Evolutionary conservation across 1,284 basidiomycete genomes (phyloP), one percentile per base, ranked within the genome.

Genomic region (Papiliotrema flavescens): DNA sequence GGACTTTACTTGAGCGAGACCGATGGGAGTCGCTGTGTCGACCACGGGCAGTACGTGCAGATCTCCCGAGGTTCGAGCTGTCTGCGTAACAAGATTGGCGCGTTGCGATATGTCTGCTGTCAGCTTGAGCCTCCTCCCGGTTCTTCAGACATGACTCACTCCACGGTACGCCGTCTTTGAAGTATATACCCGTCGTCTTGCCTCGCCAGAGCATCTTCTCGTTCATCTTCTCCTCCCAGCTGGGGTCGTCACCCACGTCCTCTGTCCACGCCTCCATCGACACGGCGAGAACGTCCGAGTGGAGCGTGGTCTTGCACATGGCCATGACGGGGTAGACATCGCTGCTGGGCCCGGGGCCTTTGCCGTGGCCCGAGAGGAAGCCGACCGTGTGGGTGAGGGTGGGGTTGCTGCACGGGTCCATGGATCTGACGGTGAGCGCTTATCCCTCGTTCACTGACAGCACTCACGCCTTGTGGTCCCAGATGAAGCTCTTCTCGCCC

Each of bases 191-290:
- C 0, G 86, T 87, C 47, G 81, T 85, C 47, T 79, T 81, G 2
- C 86, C 86, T 19, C 86, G 78, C 86, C 86, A 87, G 22, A 81
- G 69, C 28, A 87, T 63, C 28, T 81, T 67, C 39, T 83, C 80
- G 54, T 85, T 80, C 5, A 73, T 60, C 71, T 83, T 86, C 20
- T 80, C 75, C 28, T 81, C 80, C 82, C 84, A 87, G 0, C 68
- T 70, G 0, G 81, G 78, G 64, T 86, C 83, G 45, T 79, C 67
- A 0, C 74, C 75, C 0, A 75, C 70, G 51, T 75, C 73, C 54
- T 75, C 75, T 3, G 72, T 74, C 64, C 70, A 75, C 22, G 57
- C 62, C 56, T 76, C 69, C 17, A 78, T 74, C 43, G 76, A 63
- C 19, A 80, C 81, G 0, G 80, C 76, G 35, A 83, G 80, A 42